Percentiles rank a stretch among this genome's conserved stretches.
These are phyloP conservation scores for Auricularia auricula-judae DNA, from an alignment of 768 basidiomycete genomes.

Conservation along the genomic window DNA sequence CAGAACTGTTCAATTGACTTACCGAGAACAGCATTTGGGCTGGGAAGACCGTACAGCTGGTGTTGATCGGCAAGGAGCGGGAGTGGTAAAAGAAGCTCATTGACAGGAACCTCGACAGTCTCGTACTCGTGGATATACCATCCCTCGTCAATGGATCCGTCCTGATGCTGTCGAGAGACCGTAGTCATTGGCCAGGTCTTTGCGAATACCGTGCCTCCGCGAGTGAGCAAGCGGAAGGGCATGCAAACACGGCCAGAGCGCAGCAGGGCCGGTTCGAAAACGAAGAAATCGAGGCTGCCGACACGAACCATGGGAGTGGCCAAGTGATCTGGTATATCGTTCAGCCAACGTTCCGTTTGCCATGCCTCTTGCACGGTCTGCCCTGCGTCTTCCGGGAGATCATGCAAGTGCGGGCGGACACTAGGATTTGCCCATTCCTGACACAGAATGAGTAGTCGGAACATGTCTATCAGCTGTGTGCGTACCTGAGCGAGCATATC, in stretches of 20 bases:
- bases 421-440: slow-evolving; percentile 29
- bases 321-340: slow-evolving; percentile 14
- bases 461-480: background rate
- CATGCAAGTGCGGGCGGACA: slow-evolving; percentile 20
- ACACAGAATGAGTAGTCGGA: background rate
- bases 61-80: background rate
- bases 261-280: slow-evolving; percentile 19
- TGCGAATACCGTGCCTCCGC: background rate
- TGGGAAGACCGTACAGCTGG: background rate
- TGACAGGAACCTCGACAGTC: background rate
- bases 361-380: slow-evolving; percentile 12
- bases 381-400: slow-evolving; percentile 26
- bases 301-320: slow-evolving; percentile 20
- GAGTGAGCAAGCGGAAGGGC: slow-evolving; percentile 18
- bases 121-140: background rate
- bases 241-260: slow-evolving; percentile 10
- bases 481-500: slow-evolving; percentile 23
- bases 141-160: background rate
- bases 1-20: background rate
- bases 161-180: background rate
- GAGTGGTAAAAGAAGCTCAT: background rate
- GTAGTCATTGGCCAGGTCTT: background rate
- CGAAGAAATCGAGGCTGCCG: slow-evolving; percentile 16
- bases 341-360: slow-evolving; percentile 19
- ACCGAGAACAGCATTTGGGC: background rate